Conservation (phyloP, 805 yeast genomes). For the Geotrichum ghanense region DNA sequence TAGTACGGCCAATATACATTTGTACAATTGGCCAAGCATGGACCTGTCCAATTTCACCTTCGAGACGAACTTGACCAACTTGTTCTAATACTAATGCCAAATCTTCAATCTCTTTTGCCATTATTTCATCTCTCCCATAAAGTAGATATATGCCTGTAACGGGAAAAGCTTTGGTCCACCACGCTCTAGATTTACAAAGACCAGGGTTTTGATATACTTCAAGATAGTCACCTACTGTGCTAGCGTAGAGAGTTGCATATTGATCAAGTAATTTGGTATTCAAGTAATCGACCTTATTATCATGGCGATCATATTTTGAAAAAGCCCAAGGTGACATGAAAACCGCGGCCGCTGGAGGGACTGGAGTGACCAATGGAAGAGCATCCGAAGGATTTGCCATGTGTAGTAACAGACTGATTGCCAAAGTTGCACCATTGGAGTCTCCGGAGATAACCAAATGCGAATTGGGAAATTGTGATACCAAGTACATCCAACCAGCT, state of each 20-base stretch:
- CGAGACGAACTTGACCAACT: slow-evolving; percentile 26
- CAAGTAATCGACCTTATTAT: slow-evolving; percentile 12
- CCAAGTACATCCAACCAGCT: slow-evolving; percentile 26
- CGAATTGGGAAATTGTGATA: slow-evolving; percentile 18
- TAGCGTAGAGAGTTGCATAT: slow-evolving; percentile 11
- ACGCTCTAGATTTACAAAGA: slow-evolving; percentile 19
- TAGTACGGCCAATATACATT: slow-evolving; percentile 31
- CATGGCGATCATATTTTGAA: slow-evolving; percentile 6
- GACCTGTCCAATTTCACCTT: slow-evolving; percentile 25
- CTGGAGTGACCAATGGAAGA: slow-evolving; percentile 5
- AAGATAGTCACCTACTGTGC: slow-evolving; percentile 1
- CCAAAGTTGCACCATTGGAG: slow-evolving; percentile 38
- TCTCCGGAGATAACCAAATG: slow-evolving; percentile 33
- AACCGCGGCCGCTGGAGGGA: slow-evolving; percentile 24
- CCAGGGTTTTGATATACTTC: slow-evolving; percentile 27
- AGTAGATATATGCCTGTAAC: slow-evolving; percentile 30
- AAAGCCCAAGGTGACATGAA: slow-evolving; percentile 26
- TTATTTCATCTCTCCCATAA: slow-evolving; percentile 35
- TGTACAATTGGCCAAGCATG: slow-evolving; percentile 41
- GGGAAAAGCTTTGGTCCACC: slow-evolving; percentile 35
- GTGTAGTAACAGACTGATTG: slow-evolving; percentile 29
- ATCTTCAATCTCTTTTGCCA: slow-evolving; percentile 28
- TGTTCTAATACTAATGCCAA: slow-evolving; percentile 21
- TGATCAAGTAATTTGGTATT: slow-evolving; percentile 8
- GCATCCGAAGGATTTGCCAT: slow-evolving; percentile 24